phyloP scores from a whole-genome alignment of 2,329 filamentous ascomycete species.

The Fonsecaea multimorphosa region DNA sequence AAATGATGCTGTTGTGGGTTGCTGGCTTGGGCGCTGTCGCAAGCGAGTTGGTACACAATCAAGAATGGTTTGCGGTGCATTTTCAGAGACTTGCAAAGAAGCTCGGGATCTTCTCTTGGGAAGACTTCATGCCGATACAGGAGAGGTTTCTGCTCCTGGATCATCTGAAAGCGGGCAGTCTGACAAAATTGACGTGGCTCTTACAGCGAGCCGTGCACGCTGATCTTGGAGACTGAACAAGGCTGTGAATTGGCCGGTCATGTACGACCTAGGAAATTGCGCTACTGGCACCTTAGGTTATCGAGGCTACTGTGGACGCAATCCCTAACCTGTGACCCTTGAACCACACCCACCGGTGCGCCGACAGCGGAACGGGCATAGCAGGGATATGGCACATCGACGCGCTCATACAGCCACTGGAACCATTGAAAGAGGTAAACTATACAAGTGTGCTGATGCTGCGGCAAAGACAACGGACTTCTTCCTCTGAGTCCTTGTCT shows the following conservation, averaged over 20 bases:
- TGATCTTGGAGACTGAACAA: neutral
- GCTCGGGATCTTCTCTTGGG: slow-evolving; percentile 24
- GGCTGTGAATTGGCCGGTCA: neutral
- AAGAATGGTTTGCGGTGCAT: slow-evolving; percentile 33
- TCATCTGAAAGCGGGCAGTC: slow-evolving; percentile 17
- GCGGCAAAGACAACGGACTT: neutral
- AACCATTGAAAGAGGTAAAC: neutral
- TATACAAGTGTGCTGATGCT: neutral
- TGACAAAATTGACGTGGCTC: slow-evolving; percentile 25
- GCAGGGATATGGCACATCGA: neutral
- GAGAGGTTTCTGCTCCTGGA: slow-evolving; percentile 26
- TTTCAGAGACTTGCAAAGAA: slow-evolving; percentile 28
- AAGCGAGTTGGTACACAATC: slow-evolving; percentile 26
- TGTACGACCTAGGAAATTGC: neutral
- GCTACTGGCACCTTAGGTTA: neutral
- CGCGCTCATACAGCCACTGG: neutral
- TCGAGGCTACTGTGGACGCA: neutral
- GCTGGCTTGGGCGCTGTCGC: slow-evolving; percentile 25
- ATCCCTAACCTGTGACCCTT: neutral
- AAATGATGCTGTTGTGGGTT: slow-evolving; percentile 24
- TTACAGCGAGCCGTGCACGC: slow-evolving; percentile 26
- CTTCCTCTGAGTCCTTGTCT: neutral
- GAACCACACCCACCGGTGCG: neutral
- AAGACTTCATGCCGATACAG: slow-evolving; percentile 24
- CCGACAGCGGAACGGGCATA: neutral